These are phyloP conservation scores for Rhynchospora tenuis DNA, from an alignment of 176 grass and related monocot species.

Conservation along the genomic window DNA sequence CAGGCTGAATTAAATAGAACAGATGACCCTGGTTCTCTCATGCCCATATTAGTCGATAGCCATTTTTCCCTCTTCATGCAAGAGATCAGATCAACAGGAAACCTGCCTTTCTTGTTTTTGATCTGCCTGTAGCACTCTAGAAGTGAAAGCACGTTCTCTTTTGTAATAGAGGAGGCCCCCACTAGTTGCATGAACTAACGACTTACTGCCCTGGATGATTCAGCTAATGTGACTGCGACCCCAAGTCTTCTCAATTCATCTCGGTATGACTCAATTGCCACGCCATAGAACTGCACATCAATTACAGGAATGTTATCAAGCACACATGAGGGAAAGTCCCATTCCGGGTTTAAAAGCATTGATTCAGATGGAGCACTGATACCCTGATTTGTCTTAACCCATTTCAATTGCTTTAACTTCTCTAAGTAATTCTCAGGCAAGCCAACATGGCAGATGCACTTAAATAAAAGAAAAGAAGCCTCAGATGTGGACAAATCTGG, in stretches of 20 bases:
- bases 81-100: constrained; percentile 30
- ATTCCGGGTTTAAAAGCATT: constrained; percentile 39
- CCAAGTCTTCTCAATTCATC: constrained; percentile 45
- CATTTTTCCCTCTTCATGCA: constrained; percentile 34
- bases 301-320: constrained; percentile 32
- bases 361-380: constrained; percentile 31
- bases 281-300: constrained; percentile 45
- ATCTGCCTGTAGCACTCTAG: constrained; percentile 33
- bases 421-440: constrained; percentile 23
- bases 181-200: constrained; percentile 16
- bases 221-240: constrained; percentile 24
- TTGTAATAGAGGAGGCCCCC: constrained; percentile 13
- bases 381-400: constrained; percentile 59
- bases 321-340: constrained; percentile 38
- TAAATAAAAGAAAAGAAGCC: constrained; percentile 40
- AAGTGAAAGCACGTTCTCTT: constrained; percentile 36
- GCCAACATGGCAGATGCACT: constrained; percentile 30
- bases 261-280: constrained; percentile 29
- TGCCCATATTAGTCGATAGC: constrained; percentile 40
- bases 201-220: constrained; percentile 35
- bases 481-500: constrained; percentile 26
- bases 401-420: constrained; percentile 35
- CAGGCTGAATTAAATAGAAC: constrained; percentile 39
- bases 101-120: background rate
- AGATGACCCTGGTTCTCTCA: constrained; percentile 25